A percentile compares a stretch with the other conserved stretches of the same genome.
phyloP scores from a whole-genome alignment of 192 early-diverging fungal genomes.

The Linnemannia zychae region DNA sequence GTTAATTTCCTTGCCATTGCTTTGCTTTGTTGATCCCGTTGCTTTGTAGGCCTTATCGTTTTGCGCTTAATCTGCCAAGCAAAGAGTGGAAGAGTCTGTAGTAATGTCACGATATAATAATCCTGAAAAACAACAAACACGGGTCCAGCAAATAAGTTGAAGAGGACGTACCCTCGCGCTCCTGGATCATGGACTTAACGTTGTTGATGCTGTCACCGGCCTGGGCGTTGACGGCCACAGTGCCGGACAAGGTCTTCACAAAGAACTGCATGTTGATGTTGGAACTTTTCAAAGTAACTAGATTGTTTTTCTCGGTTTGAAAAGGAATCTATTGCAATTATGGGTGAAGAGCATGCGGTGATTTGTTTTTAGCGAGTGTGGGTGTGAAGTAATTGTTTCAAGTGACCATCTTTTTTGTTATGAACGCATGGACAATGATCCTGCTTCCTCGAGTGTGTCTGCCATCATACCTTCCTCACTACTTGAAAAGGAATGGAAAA shows the following conservation, averaged over 20 bases:
- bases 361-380: neutral
- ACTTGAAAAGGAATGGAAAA: slow-evolving; percentile 61
- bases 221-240: slow-evolving; percentile 69
- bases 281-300: slow-evolving; percentile 65
- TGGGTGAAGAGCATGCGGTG: too few relatives aligned
- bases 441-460: neutral
- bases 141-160: neutral
- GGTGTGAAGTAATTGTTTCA: neutral
- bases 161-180: slow-evolving; percentile 60
- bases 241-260: slow-evolving; percentile 75
- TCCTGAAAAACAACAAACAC: neutral
- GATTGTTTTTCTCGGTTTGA: slow-evolving; percentile 64
- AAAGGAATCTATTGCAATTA: slow-evolving; percentile 41
- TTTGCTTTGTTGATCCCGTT: neutral
- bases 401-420: neutral
- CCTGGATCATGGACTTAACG: slow-evolving; percentile 70
- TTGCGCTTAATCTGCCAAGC: too few relatives aligned
- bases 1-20: neutral
- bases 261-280: slow-evolving; percentile 67
- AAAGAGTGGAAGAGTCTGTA: neutral
- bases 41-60: too few relatives aligned
- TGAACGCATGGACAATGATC: neutral
- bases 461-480: slow-evolving; percentile 64
- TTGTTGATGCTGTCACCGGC: slow-evolving; percentile 58
- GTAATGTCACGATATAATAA: neutral